Percentiles rank a stretch among this genome's conserved stretches.
Conservation (phyloP, 2,329 filamentous ascomycete genomes). For the Monilinia laxa region DNA sequence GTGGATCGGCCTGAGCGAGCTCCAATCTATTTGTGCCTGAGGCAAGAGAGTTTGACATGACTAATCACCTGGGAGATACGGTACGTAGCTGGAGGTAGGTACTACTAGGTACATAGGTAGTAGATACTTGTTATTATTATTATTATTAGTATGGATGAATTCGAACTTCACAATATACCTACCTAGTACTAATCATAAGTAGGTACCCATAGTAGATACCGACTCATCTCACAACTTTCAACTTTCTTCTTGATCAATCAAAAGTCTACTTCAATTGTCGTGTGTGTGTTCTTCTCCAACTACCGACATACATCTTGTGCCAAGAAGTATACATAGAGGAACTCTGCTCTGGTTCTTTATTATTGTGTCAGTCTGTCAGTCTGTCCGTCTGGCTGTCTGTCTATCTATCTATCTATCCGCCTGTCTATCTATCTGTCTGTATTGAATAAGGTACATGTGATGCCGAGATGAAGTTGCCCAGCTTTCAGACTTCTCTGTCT, state of each 20-base stretch:
- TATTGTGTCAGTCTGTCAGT: background rate
- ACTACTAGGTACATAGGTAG: no score
- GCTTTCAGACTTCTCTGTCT: no score
- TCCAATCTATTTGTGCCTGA: constrained; percentile 8
- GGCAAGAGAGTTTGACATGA: background rate
- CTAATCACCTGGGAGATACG: background rate
- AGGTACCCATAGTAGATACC: no score
- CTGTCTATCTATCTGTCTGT: no score
- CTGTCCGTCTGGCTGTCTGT: background rate
- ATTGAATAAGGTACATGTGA: no score
- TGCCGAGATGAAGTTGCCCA: no score
- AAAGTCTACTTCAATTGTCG: background rate
- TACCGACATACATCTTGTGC: background rate
- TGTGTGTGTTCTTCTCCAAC: background rate
- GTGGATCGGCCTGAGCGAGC: background rate
- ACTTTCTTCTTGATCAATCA: background rate
- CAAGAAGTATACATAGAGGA: background rate
- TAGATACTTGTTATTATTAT: no score
- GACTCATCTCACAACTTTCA: background rate
- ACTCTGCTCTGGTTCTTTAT: no score
- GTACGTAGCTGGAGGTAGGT: no score
- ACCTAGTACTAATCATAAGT: no score
- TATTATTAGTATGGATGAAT: no score
- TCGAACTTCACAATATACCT: background rate
- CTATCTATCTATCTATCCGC: no score